These are phyloP conservation scores for Ceratorhiza oryzae-sativae DNA, from an alignment of 1,284 basidiomycete species.

Conservation along the genomic window DNA sequence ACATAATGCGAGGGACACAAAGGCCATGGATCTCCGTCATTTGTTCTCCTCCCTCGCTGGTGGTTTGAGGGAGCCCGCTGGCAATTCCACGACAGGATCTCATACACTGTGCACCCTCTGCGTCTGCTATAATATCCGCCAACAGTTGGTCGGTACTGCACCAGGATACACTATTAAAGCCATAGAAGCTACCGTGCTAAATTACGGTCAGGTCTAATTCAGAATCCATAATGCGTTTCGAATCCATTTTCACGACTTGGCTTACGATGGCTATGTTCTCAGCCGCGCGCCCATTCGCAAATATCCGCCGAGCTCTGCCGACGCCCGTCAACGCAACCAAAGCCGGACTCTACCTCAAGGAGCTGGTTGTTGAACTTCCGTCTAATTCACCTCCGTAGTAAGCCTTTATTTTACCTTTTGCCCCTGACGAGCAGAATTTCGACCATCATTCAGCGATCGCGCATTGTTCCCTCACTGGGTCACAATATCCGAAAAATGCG, in stretches of 20 bases:
- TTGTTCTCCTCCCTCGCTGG: too few relatives aligned
- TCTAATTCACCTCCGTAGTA: conserved; percentile 53
- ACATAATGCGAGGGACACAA: too few relatives aligned
- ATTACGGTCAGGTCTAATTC: too few relatives aligned
- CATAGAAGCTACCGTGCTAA: too few relatives aligned
- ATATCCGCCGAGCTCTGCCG: conserved; percentile 49
- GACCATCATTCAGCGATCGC: conserved; percentile 45
- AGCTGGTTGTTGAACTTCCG: conserved; percentile 58
- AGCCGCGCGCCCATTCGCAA: neutral
- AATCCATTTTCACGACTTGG: neutral
- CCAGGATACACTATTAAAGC: too few relatives aligned
- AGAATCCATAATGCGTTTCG: neutral
- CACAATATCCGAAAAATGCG: conserved; percentile 59
- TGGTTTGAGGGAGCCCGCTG: too few relatives aligned
- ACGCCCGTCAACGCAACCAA: conserved; percentile 52
- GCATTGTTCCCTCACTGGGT: conserved; percentile 59
- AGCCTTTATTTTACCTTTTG: neutral
- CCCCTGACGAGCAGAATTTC: conserved; percentile 49
- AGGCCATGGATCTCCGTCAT: too few relatives aligned
- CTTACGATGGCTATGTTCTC: neutral
- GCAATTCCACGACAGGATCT: too few relatives aligned
- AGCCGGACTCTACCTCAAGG: conserved; percentile 52
- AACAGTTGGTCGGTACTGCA: too few relatives aligned
- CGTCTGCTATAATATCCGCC: too few relatives aligned
- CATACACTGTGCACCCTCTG: too few relatives aligned